Evolutionary conservation across 345 rosid genomes (phyloP), one percentile per base, ranked within the genome.

Genomic region (Gossypium rotundifolium): DNA sequence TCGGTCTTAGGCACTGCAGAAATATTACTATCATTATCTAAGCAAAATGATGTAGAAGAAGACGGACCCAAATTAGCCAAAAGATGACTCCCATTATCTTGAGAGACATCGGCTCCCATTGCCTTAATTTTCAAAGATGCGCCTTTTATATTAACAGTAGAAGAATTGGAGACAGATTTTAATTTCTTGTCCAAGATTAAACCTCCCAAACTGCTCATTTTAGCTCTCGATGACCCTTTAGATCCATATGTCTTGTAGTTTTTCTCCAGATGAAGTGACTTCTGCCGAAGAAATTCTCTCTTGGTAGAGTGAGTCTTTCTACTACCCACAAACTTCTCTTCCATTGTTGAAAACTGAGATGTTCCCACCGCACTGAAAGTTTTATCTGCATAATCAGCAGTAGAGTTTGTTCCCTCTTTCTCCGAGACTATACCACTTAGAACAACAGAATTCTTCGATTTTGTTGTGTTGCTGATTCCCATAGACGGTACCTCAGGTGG

Each of bases 231-330:
- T 64, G 86, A 83, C 52, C 86, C 87, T 82, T 85, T 90, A 70
- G 87, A 79, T 57, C 91, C 92, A 81, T 87, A 84, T 2, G 86
- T 78, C 33, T 87, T 85, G 63, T 79, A 82, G 79, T 80, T 80
- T 76, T 88, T 90, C 83, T 90, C 92, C 60, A 84, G 72, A 83
- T 90, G 95, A 74, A 85, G 80, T 52, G 97, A 84, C 75, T 89
- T 94, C 72, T 92, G 97, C 52, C 93, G 84, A 42, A 86, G 88
- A 48, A 88, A 81, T 70, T 94, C 97, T 83, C 91, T 89, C 83
- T 87, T 92, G 74, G 84, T 75, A 44, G 87, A 80, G 78, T 83
- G 88, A 63, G 63, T 83, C 85, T 89, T 94, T 77, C 91, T 88
- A 74, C 86, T 81, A 53, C 82, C 80, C 22, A 80, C 80, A 79